Base-by-base conservation (phyloP, 2,329 filamentous ascomycete genomes). In the Fusarium hostae region DNA sequence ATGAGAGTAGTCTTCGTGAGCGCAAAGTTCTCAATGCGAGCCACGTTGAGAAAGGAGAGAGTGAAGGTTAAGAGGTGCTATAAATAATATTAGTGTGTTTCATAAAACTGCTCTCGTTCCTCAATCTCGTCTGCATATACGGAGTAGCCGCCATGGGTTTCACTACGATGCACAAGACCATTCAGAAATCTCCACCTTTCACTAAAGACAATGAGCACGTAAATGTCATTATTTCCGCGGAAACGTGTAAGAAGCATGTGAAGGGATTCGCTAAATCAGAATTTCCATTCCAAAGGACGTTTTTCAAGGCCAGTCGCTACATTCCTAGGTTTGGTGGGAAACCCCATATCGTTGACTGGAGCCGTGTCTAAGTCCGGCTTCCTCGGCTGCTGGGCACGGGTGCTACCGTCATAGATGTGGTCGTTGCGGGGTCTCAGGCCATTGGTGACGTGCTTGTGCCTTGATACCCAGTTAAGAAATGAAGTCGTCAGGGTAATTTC, bases 221-320 rank as follows among this genome's bases (percentile, higher is more conserved):
- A n/a, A 32, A 26, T 2, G 9, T 26, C 3, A 37, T 20, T 37
- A 37, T 11, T n/a, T 51, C 48, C 48, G 9, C 32, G 12, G 32
- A 5, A 20, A 35, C 2, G 16, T 9, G 9, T 18, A 1, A 26
- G 22, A 20, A 26, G 6, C 32, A 35, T n/a, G 32, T 37, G 32
- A 26, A 26, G 3, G 6, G 2, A 6, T 4, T 37, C 4, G 1
- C 2, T 3, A 26, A n/a, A 11, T 15, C 32, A 20, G 11, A 15
- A 2, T n/a, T n/a, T 35, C 6, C 18, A 51, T 20, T 15, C 3
- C 8, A 15, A 51, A 34, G 1, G 30, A 20, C 4, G 2, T 1
- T 16, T 51, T 35, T 7, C 6, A 26, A 15, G 9, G 6, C 11
- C 2, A 24, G 48, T 51, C 4, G 32, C 18, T 43, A 20, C 40